Evolutionary conservation across 2,329 filamentous ascomycete genomes (phyloP), one percentile per base, ranked within the genome.

Genomic region (Thelonectria discophora): DNA sequence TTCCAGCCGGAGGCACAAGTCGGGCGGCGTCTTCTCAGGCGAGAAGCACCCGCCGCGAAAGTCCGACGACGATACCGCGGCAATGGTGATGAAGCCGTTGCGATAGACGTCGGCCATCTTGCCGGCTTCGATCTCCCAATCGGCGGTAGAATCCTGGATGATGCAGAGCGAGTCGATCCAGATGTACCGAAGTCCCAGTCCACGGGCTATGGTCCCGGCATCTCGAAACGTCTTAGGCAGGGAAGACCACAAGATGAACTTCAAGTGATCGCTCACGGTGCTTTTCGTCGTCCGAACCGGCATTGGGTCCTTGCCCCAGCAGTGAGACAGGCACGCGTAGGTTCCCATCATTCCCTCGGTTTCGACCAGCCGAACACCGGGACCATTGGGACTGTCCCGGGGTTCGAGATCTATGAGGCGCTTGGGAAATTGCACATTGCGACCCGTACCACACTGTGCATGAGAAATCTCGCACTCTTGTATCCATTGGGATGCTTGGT

Each of bases 321-420:
- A 52, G 27, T 58, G 55, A 27, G 57, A 60, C n/a, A 60, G 37
- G 37, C 45, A 55, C 9, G 51, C 51, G 37, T 60, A 60, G 5
- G 51, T 60, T 3, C 57, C 51, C 24, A 10, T 4, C 15, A 37
- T 45, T 7, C 57, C 57, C 32, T 60, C 30, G 4, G 57, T 50
- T 21, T 43, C 51, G 21, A 21, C 27, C 13, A 60, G 57, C 15
- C 37, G 40, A 4, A 60, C 45, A 6, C 18, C 50, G 13, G 8
- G 17, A 24, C 34, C 18, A 2, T 39, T 27, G 18, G 24, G 24
- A n/a, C 27, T 30, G 20, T 10, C 18, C 13, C 11, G 20, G n/a
- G 17, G 21, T 1, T 32, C 45, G 27, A 55, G 10, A 45, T 55
- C 45, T 5, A 60, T 12, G 17, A 17, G 30, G 17, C 57, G 6